Base-by-base conservation (phyloP, 1,139 yeast genomes). In the Suhomyces bokatorum region DNA sequence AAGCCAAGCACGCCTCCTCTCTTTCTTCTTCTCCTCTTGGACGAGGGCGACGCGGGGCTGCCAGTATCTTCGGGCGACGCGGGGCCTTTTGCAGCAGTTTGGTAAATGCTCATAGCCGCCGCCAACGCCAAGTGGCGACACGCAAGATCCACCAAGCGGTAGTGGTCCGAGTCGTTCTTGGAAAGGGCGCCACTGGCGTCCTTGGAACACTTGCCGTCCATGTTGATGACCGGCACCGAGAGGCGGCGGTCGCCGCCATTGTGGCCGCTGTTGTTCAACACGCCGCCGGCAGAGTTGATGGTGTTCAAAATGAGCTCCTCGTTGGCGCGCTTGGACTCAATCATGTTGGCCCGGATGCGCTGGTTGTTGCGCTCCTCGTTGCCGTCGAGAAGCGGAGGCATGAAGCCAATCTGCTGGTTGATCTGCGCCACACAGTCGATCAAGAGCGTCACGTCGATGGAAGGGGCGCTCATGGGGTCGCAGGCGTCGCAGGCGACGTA, bases 1-100 rank as follows among this genome's bases (percentile, higher is more conserved):
- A 88, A 88, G 0, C 96, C 96, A 38, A 88, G 69, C 11, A 88
- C 90, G 32, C 96, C 96, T 20, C 96, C 96, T 61, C 95, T 77
- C 70, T 91, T 79, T 59, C 75, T 69, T 57, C 75, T 69, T 57
- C 77, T 70, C 63, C 82, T 82, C 55, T 79, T 77, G 29, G 39
- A 38, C 20, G 50, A 35, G 14, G 43, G 47, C 35, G 43, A 47
- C 39, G 41, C 50, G 15, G 53, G 50, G 15, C 48, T 40, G 35
- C 52, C 53, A 14, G 49, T 47, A 14, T 54, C 58, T 22, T 56
- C 59, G 6, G 63, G 57, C 14, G 56, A 56, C 32, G 64, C 48
- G 33, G 54, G 37, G 39, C 35, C 29, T 41, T 65, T 14, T 27
- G 44, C 34, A 30, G 48, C 52, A 14, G 67, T 64, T 42, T 59